phyloP scores from a whole-genome alignment of 768 basidiomycete genomes.

The Phanerodontia chrysosporium region DNA sequence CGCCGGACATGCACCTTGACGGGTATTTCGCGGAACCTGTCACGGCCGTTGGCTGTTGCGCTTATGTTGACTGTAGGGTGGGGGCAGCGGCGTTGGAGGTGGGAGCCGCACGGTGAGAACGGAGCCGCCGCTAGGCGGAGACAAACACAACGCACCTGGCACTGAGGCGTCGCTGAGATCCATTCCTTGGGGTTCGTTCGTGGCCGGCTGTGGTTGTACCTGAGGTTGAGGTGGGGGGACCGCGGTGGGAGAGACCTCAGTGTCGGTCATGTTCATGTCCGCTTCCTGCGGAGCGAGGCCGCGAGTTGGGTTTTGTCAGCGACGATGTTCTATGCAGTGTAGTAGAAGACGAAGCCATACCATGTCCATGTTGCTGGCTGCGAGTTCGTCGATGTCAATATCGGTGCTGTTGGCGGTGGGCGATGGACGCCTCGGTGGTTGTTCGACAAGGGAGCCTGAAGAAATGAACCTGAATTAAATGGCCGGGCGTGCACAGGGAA shows the following conservation, averaged over 20 bases:
- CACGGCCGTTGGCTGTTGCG: slow-evolving; percentile 24
- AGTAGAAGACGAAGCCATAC: neutral
- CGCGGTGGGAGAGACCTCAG: neutral
- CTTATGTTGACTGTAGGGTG: slow-evolving; percentile 16
- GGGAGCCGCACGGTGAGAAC: slow-evolving; percentile 3
- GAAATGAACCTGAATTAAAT: slow-evolving; percentile 6
- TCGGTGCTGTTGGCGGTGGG: neutral
- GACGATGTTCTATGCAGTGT: neutral
- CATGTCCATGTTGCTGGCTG: slow-evolving; percentile 12
- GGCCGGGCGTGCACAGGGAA: slow-evolving; percentile 3
- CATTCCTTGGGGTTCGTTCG: slow-evolving; percentile 10
- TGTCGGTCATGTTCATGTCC: slow-evolving; percentile 21
- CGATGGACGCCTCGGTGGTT: slow-evolving; percentile 1
- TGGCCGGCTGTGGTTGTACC: slow-evolving; percentile 5
- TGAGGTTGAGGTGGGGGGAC: slow-evolving; percentile 12
- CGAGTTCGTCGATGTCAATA: neutral
- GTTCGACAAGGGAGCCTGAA: neutral
- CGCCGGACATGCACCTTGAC: slow-evolving; percentile 83
- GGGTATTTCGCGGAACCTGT: slow-evolving; percentile 69
- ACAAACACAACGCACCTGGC: slow-evolving; percentile 1
- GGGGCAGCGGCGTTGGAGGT: neutral
- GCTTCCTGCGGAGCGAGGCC: slow-evolving; percentile 9
- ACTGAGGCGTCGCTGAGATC: neutral
- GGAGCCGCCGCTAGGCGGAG: neutral
- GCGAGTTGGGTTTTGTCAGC: slow-evolving; percentile 10